Base-by-base conservation (phyloP, 345 rosid genomes). In the Pugionium dolabratum region DNA sequence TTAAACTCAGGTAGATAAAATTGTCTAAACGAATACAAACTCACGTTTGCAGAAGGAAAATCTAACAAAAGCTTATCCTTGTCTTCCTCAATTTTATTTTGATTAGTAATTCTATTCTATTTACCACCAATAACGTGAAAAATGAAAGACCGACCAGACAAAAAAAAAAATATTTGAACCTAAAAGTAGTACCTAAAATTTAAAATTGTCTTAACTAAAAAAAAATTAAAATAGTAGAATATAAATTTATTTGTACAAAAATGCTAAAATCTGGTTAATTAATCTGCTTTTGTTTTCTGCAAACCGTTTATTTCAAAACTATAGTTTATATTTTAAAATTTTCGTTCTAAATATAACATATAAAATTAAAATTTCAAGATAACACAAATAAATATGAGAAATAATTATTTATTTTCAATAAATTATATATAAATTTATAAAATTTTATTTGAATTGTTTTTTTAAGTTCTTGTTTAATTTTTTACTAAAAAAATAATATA, bases 1-100 rank as follows among this genome's bases (percentile, higher is more conserved):
- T 32, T 1, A 67, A 67, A 44, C 66, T 80, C 18, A 18, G 18
- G 0, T 18, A 18, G 18, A 18, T 18, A 18, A 18, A 18, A 18
- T 18, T 18, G 18, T 18, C 18, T 18, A 18, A 18, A 18, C 18
- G 18, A 18, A 18, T 18, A 18, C 18, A 18, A 18, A 54, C 67
- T 77, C 70, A 79, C 18, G 18, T 18, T 18, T 18, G 18, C 18
- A 18, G 18, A 18, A 18, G 18, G 18, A 18, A 18, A 0, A 18
- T 0, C 18, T 18, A 18, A 18, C 18, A 61, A 67, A 30, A 25
- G 35, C 4, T 56, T 41, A 18, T 47, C 40, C 0, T 25, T 42
- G 31, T 59, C n/a, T 69, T 69, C 49, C 45, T 33, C 66, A 30
- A 8, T 18, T 40, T 47, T 41, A 49, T 50, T 29, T 58, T 49